phyloP scores from a whole-genome alignment of 352 stramenopile genomes.

The Pythium utonaiense region DNA sequence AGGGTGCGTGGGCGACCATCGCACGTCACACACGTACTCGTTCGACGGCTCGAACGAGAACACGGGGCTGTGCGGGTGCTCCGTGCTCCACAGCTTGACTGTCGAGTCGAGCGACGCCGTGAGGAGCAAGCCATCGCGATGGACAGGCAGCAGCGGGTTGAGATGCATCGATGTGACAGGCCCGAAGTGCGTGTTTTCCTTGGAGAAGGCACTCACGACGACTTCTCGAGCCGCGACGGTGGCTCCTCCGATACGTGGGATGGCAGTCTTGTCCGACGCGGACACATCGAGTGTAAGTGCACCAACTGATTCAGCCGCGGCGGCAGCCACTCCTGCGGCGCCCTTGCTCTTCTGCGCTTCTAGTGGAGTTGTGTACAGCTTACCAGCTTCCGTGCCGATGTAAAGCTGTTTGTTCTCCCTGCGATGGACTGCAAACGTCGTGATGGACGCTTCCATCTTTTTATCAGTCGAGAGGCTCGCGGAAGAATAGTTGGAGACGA shows the following conservation, averaged over 20 bases:
- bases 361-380: constrained; percentile 73
- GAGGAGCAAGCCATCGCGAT: constrained; percentile 75
- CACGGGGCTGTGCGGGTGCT: constrained; percentile 62
- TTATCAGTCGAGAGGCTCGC: constrained; percentile 65
- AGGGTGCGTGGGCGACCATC: constrained; percentile 78
- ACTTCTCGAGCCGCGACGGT: constrained; percentile 49
- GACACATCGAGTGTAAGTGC: not conserved
- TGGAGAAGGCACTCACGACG: constrained; percentile 61
- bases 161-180: constrained; percentile 85
- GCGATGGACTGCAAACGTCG: constrained; percentile 73
- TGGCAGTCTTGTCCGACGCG: constrained; percentile 38
- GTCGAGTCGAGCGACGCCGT: constrained; percentile 85
- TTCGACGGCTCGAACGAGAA: constrained; percentile 85
- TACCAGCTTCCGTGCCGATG: constrained; percentile 81
- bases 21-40: constrained; percentile 87
- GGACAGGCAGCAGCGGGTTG: constrained; percentile 63
- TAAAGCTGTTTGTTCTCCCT: constrained; percentile 84
- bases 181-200: constrained; percentile 72
- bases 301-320: constrained; percentile 17
- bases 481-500: constrained; percentile 68
- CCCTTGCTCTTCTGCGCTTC: constrained; percentile 75
- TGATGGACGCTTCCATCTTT: constrained; percentile 85
- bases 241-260: constrained; percentile 4
- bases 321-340: not conserved
- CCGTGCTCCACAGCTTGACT: constrained; percentile 84